Evolutionary conservation across 805 yeast genomes (phyloP), one percentile per base, ranked within the genome.

Genomic region (Suhomyces sp.): DNA sequence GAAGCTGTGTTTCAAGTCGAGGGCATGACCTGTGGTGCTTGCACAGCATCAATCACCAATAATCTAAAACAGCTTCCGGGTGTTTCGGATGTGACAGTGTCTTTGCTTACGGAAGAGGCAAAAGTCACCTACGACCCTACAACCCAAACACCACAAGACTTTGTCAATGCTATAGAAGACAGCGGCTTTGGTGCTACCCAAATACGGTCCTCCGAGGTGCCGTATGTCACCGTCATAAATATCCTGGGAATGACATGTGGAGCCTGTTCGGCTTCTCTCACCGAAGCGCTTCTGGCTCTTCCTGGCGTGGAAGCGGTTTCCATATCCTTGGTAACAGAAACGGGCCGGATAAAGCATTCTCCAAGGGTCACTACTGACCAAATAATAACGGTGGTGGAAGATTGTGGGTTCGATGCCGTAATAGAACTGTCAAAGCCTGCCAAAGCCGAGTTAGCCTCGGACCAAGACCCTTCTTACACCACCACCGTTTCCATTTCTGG

Each of bases 171-270:
- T 26, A 59, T 68, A 6, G 67, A 65, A 49, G 60, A 62, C 60
- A 81, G 86, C 56, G 96, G 96, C 5, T 89, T 87, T 62, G 91
- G 83, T 45, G 69, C 61, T 4, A 33, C 44, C 15, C 22, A 54
- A 31, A n/a, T 48, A 44, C 45, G 41, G n/a, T 7, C 31, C 10
- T 8, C 31, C 10, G 13, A 23, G 10, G 10, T 15, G 15, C 22
- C 47, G 12, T 17, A 51, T 24, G 27, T n/a, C 23, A 56, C 59
- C 4, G 31, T 22, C 3, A 49, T 64, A 10, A 45, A 44, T 4
- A 72, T 87, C 1, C 67, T 72, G 13, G 97, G 97, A 2, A 93
- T 92, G 97, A 92, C 98, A 2, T 93, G 97, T 64, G 86, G 94
- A 1, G 81, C 96, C 1, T 93, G 98, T 65, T 79, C 88, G 0